phyloP scores from a whole-genome alignment of 768 basidiomycete genomes.

The Calvatia gigantea region DNA sequence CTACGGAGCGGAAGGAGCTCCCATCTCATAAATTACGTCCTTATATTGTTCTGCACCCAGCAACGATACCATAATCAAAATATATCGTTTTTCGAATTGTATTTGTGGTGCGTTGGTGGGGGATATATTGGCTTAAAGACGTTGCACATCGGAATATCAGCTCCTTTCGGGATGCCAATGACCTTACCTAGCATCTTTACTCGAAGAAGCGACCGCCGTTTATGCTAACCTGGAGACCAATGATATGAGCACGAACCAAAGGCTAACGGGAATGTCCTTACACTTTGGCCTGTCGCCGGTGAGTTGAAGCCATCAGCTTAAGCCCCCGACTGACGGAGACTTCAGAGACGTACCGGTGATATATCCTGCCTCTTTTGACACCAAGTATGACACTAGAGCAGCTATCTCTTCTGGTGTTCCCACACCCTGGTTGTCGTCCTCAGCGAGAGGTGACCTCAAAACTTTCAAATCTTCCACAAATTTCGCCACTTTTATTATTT shows the following conservation, averaged over 20 bases:
- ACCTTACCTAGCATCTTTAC: background rate
- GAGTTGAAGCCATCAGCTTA: background rate
- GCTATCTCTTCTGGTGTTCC: slow-evolving; percentile 17
- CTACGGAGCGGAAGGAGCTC: slow-evolving; percentile 30
- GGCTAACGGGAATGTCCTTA: background rate
- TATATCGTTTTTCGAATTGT: no score
- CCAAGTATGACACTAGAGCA: slow-evolving; percentile 19
- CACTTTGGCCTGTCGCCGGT: background rate
- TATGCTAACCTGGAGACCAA: background rate
- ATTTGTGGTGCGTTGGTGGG: no score
- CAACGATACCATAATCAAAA: no score
- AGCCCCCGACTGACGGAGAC: background rate
- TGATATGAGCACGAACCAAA: background rate
- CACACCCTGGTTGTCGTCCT: background rate
- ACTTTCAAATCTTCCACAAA: background rate
- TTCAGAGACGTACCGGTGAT: slow-evolving; percentile 15
- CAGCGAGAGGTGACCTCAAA: background rate
- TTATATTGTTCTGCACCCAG: no score
- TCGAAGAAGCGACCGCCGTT: slow-evolving; percentile 15
- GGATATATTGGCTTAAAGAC: no score
- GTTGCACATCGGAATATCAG: background rate
- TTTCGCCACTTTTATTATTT: background rate
- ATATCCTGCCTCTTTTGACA: slow-evolving; percentile 17
- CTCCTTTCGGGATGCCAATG: slow-evolving; percentile 5
- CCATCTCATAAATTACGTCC: background rate